A percentile compares a stretch with the other conserved stretches of the same genome.
Conservation (phyloP, 1,139 yeast genomes). For the Arxiozyma telluris region DNA sequence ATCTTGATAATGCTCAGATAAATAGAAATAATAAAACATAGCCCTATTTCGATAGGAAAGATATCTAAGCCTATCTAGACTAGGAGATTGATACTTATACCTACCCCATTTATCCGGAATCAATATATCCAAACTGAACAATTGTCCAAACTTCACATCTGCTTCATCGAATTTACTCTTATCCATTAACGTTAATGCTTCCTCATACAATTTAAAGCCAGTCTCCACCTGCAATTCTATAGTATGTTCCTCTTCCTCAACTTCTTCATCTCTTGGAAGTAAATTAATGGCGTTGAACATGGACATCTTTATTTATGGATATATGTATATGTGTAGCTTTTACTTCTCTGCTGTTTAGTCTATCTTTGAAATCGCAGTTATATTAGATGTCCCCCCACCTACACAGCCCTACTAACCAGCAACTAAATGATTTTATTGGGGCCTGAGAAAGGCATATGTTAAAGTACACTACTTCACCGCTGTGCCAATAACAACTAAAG, state of each 20-base stretch:
- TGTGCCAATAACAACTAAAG: neutral
- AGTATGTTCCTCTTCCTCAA: slow-evolving; percentile 78
- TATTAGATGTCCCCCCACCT: too few relatives aligned
- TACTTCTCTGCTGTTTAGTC: neutral
- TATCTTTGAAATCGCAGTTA: neutral
- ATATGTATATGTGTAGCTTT: neutral
- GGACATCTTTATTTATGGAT: slow-evolving; percentile 35
- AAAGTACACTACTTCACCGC: neutral
- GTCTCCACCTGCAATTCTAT: slow-evolving; percentile 79
- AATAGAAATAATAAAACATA: slow-evolving; percentile 50
- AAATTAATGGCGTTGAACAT: slow-evolving; percentile 74
- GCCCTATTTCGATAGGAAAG: slow-evolving; percentile 78
- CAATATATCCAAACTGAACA: slow-evolving; percentile 63
- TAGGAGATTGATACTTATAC: slow-evolving; percentile 48
- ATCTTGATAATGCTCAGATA: slow-evolving; percentile 22
- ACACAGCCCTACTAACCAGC: too few relatives aligned
- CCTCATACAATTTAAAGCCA: slow-evolving; percentile 67
- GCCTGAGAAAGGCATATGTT: too few relatives aligned
- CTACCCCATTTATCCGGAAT: slow-evolving; percentile 43
- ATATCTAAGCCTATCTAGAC: slow-evolving; percentile 63
- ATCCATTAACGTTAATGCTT: slow-evolving; percentile 58
- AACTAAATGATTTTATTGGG: too few relatives aligned
- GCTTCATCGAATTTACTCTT: slow-evolving; percentile 42
- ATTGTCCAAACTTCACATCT: slow-evolving; percentile 44
- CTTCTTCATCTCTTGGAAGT: slow-evolving; percentile 57